Conservation (phyloP, 371 early-diverging fungal species). For the Actinomortierella ambigua region DNA sequence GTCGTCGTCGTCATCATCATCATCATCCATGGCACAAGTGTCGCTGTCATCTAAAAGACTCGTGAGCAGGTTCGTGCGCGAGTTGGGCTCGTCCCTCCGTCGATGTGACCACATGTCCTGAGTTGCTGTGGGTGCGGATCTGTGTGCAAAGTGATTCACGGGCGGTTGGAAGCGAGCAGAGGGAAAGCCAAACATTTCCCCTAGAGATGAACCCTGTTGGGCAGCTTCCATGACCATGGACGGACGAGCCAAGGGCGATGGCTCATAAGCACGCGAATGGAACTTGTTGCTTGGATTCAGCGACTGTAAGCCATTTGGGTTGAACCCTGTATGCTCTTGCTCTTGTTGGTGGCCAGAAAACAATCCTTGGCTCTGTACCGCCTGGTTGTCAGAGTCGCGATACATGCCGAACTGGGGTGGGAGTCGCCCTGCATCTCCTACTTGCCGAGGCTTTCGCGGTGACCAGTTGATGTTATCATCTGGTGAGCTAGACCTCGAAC, state of each 20-base stretch:
- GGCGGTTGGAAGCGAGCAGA: constrained; percentile 42
- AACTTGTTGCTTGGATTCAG: constrained; percentile 13
- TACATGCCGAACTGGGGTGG: constrained; percentile 37
- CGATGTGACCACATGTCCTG: constrained; percentile 28
- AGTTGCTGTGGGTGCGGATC: constrained; percentile 1
- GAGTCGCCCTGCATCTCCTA: neutral
- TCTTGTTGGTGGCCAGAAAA: no score
- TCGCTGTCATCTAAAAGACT: neutral
- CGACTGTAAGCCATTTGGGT: no score
- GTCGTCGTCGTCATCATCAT: constrained; percentile 13
- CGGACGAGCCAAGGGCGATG: constrained; percentile 41
- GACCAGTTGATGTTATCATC: constrained; percentile 38
- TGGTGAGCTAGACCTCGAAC: constrained; percentile 19
- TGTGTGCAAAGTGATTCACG: constrained; percentile 42
- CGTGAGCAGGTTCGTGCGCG: neutral
- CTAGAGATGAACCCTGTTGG: constrained; percentile 31
- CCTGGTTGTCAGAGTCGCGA: constrained; percentile 12
- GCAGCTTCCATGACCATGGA: constrained; percentile 24
- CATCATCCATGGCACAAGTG: constrained; percentile 31
- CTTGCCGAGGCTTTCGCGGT: constrained; percentile 13
- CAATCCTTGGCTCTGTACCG: no score
- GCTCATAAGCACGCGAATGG: constrained; percentile 38
- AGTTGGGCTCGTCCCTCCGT: no score
- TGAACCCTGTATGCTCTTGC: no score
- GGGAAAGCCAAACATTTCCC: constrained; percentile 41